Conservation (phyloP, 2,329 filamentous ascomycete species). For the Huntiella decipiens region DNA sequence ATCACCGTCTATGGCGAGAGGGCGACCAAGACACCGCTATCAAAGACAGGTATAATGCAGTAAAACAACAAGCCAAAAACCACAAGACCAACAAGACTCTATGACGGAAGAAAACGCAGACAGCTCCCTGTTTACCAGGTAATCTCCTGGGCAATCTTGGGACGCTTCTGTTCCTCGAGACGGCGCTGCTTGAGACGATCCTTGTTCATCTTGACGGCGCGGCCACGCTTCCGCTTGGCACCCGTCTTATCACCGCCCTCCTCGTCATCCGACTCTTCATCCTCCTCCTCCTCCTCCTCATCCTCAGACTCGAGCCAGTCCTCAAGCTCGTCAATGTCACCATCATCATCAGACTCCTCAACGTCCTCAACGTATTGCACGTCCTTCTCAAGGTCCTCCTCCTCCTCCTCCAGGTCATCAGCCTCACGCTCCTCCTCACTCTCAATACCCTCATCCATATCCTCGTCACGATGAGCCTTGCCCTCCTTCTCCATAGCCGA, state of each 20-base stretch:
- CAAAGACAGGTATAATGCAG: background rate
- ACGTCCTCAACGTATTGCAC: slow-evolving; percentile 90
- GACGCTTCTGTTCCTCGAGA: slow-evolving; percentile 42
- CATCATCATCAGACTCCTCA: slow-evolving; percentile 65
- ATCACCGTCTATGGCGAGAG: slow-evolving; percentile 1
- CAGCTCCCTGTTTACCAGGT: slow-evolving; percentile 19
- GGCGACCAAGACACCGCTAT: background rate
- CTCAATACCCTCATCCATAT: slow-evolving; percentile 71
- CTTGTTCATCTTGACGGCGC: slow-evolving; percentile 29
- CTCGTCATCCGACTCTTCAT: slow-evolving; percentile 34
- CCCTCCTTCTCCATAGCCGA: slow-evolving; percentile 75
- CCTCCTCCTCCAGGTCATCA: slow-evolving; percentile 79
- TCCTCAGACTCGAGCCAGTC: slow-evolving; percentile 42
- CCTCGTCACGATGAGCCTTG: slow-evolving; percentile 64
- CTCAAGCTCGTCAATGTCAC: slow-evolving; percentile 71
- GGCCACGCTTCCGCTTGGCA: slow-evolving; percentile 35
- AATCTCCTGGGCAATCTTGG: slow-evolving; percentile 23
- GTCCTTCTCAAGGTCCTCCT: slow-evolving; percentile 59
- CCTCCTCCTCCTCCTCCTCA: slow-evolving; percentile 38
- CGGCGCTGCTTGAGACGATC: slow-evolving; percentile 22
- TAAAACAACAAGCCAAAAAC: slow-evolving; percentile 4
- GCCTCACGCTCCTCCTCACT: slow-evolving; percentile 48
- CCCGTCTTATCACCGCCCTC: slow-evolving; percentile 38
- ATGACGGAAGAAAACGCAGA: slow-evolving; percentile 1
- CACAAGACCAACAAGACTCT: slow-evolving; percentile 3